These are phyloP conservation scores for Mucor ambiguus DNA, from an alignment of 371 early-diverging fungal species.

Conservation along the genomic window DNA sequence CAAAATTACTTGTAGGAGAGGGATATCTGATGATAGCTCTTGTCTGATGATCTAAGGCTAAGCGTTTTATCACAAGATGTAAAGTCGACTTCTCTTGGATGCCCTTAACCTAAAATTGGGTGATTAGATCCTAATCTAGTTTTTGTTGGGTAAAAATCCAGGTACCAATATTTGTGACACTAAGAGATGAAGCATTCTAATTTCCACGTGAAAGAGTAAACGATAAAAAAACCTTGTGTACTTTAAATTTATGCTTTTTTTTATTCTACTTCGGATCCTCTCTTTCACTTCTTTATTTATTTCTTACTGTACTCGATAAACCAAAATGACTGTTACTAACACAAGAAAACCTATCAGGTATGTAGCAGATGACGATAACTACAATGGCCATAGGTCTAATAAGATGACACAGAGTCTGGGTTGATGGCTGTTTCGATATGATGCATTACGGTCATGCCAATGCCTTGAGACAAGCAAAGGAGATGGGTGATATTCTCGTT, in stretches of 20 bases:
- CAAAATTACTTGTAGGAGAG: neutral
- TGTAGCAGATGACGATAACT: neutral
- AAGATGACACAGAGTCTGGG: conserved; percentile 64
- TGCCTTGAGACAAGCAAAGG: conserved; percentile 94
- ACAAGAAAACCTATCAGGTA: conserved; percentile 31
- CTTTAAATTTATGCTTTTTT: neutral
- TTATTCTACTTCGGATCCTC: neutral
- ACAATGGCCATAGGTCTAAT: neutral
- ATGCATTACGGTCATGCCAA: conserved; percentile 97
- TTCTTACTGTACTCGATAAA: neutral
- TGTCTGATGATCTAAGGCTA: neutral
- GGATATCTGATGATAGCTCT: neutral
- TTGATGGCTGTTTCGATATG: conserved; percentile 96
- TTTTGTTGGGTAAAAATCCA: conserved; percentile 3
- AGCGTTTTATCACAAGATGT: neutral
- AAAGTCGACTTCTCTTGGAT: neutral
- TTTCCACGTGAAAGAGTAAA: neutral
- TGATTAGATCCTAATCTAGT: neutral
- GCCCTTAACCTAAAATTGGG: neutral
- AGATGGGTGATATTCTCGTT: conserved; percentile 91
- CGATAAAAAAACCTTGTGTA: neutral
- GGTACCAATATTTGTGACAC: neutral
- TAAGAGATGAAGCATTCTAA: neutral
- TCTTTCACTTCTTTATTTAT: neutral
- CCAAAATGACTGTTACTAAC: conserved; percentile 12